A percentile compares a stretch with the other conserved stretches of the same genome.
Evolutionary conservation across 116 monocot species (phyloP).

Genomic region (Trichopus zeylanicus): DNA sequence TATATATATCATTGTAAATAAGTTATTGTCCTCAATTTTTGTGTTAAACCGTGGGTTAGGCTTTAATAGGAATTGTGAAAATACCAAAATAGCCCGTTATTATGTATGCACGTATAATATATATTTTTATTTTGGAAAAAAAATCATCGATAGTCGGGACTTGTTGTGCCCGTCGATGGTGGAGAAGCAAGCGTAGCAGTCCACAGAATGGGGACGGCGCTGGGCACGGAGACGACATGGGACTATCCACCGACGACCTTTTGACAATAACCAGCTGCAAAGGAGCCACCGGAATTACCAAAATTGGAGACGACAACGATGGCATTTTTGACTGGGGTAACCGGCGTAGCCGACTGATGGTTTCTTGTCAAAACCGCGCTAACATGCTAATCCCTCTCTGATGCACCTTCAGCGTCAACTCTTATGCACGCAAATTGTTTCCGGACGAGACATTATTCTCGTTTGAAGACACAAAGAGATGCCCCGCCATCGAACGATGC

Average conservation of each 20-base stretch:
- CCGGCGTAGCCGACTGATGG: conserved; percentile 31
- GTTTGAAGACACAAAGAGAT: conserved; percentile 57
- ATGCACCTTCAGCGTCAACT: conserved; percentile 6
- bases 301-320: conserved; percentile 4
- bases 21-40: too few relatives aligned
- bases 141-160: too few relatives aligned
- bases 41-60: too few relatives aligned
- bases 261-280: conserved; percentile 22
- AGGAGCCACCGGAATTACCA: conserved; percentile 4
- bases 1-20: too few relatives aligned
- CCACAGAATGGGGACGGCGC: conserved; percentile 37
- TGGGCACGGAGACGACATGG: conserved; percentile 26
- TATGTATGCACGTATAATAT: too few relatives aligned
- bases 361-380: conserved; percentile 62
- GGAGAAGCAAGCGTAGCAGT: conserved; percentile 40
- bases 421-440: conserved; percentile 52
- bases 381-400: conserved; percentile 40
- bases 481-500: conserved; percentile 53
- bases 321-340: conserved; percentile 23
- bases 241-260: conserved; percentile 29
- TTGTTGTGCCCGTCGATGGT: conserved; percentile 35
- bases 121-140: too few relatives aligned
- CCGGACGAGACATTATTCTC: conserved; percentile 68
- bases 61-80: too few relatives aligned
- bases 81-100: too few relatives aligned